Conservation (phyloP, 176 grass and related monocot species). For the Cenchrus fungigraminus region DNA sequence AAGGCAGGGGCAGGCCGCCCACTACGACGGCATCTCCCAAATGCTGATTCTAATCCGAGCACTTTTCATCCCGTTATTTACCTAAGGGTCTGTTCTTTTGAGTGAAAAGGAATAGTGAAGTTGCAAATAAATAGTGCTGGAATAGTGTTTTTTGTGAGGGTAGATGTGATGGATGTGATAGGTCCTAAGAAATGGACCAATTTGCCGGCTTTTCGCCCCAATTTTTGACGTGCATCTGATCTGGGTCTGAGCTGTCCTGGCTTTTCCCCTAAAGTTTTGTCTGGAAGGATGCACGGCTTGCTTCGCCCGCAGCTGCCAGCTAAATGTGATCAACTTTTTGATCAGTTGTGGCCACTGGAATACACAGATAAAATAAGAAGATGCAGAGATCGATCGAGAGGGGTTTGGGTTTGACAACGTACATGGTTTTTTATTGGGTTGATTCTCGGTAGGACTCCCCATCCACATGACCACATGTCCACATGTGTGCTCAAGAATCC, state of each 20-base stretch:
- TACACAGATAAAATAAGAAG: slow-evolving; percentile 10
- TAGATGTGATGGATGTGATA: too few species aligned
- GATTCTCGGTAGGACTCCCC: slow-evolving; percentile 42
- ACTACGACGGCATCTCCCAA: slow-evolving; percentile 35
- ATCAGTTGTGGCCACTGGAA: slow-evolving; percentile 34
- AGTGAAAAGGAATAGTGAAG: too few species aligned
- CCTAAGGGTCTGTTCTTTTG: background rate
- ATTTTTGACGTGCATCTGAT: slow-evolving; percentile 50
- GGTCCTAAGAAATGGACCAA: slow-evolving; percentile 28
- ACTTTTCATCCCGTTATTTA: background rate
- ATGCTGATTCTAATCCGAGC: background rate
- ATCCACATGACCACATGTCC: slow-evolving; percentile 36
- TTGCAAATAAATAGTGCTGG: too few species aligned
- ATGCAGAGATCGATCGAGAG: background rate
- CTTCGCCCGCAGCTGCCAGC: slow-evolving; percentile 29
- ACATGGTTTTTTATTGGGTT: slow-evolving; percentile 30
- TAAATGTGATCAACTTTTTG: slow-evolving; percentile 21
- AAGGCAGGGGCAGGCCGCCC: background rate
- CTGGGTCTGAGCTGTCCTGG: slow-evolving; percentile 45
- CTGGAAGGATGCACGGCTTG: slow-evolving; percentile 6
- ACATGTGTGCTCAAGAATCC: too few species aligned
- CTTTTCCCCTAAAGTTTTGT: slow-evolving; percentile 42
- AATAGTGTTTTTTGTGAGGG: too few species aligned
- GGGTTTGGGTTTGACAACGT: slow-evolving; percentile 24
- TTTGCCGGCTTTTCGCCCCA: slow-evolving; percentile 20